A percentile compares a stretch with the other conserved stretches of the same genome.
phyloP scores from a whole-genome alignment of 495 filamentous ascomycete genomes.

The Wilcoxina mikolae region DNA sequence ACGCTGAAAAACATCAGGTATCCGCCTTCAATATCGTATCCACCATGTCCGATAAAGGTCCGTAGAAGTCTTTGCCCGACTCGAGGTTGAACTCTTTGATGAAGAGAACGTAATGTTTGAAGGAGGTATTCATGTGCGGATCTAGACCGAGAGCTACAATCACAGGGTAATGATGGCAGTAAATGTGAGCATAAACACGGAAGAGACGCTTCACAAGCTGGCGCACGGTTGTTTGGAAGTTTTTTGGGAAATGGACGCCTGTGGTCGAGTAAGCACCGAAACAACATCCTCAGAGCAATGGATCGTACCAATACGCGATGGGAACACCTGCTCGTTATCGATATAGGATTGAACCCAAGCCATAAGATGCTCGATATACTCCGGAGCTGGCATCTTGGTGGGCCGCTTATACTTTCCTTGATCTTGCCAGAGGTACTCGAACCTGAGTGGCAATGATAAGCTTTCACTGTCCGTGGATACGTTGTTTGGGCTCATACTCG shows the following conservation, averaged over 20 bases:
- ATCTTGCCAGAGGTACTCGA: constrained; percentile 99
- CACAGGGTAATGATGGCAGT: constrained; percentile 98
- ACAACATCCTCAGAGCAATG: not conserved
- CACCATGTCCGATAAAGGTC: constrained; percentile 88
- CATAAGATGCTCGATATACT: constrained; percentile 96
- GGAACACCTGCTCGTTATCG: constrained; percentile 89
- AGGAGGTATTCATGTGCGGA: constrained; percentile 95
- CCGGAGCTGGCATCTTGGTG: constrained; percentile 93
- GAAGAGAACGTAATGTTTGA: constrained; percentile 89
- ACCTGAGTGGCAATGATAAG: constrained; percentile 44
- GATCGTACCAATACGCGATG: constrained; percentile 62
- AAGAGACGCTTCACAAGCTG: constrained; percentile 98
- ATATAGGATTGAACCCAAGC: constrained; percentile 89
- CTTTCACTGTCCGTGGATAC: not conserved
- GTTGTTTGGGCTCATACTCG: constrained; percentile 60
- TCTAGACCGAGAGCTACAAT: constrained; percentile 89
- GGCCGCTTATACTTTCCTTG: constrained; percentile 64
- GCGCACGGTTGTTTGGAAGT: constrained; percentile 68
- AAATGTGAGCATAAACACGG: constrained; percentile 96
- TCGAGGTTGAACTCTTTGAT: constrained; percentile 72
- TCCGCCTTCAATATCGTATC: constrained; percentile 95
- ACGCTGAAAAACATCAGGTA: constrained; percentile 13
- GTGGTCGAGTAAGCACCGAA: not conserved
- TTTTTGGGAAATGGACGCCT: constrained; percentile 93
- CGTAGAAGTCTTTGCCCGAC: constrained; percentile 84